Percentiles rank a stretch among this genome's conserved stretches.
phyloP scores from a whole-genome alignment of 176 grass and related monocot genomes.

The Avena sativa region DNA sequence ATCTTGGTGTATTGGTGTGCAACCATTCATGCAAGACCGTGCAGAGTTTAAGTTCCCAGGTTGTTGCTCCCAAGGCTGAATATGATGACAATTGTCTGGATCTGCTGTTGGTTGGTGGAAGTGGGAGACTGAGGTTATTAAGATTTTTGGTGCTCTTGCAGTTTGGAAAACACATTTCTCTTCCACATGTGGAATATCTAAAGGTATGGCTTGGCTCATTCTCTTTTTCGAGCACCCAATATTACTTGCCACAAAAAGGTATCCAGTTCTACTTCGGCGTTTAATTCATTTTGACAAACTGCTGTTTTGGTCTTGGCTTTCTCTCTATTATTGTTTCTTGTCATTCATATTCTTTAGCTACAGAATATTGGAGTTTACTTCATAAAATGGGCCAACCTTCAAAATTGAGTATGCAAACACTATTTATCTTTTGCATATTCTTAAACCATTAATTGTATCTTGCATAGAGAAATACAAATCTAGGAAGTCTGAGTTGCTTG shows the following conservation, averaged over 20 bases:
- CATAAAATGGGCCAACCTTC: slow-evolving; percentile 4
- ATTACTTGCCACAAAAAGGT: neutral
- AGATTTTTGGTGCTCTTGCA: slow-evolving; percentile 96
- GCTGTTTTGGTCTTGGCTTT: slow-evolving; percentile 28
- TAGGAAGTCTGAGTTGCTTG: neutral
- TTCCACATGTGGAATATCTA: slow-evolving; percentile 90
- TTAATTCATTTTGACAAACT: slow-evolving; percentile 27
- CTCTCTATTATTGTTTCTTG: slow-evolving; percentile 12
- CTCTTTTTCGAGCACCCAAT: slow-evolving; percentile 29
- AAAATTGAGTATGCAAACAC: neutral
- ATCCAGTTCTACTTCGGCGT: slow-evolving; percentile 7
- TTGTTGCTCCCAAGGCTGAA: slow-evolving; percentile 94
- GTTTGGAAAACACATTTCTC: slow-evolving; percentile 94
- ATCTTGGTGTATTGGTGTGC: slow-evolving; percentile 95
- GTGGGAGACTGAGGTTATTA: slow-evolving; percentile 79
- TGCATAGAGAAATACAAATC: slow-evolving; percentile 12
- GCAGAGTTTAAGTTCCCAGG: slow-evolving; percentile 97
- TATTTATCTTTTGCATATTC: slow-evolving; percentile 15
- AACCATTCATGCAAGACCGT: slow-evolving; percentile 99
- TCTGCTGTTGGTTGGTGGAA: slow-evolving; percentile 89
- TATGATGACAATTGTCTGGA: slow-evolving; percentile 94
- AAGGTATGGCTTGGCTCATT: slow-evolving; percentile 65
- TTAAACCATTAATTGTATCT: neutral
- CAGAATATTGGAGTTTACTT: neutral
- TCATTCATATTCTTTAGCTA: slow-evolving; percentile 25